Percentiles rank a stretch among this genome's conserved stretches.
phyloP scores from a whole-genome alignment of 2,329 filamentous ascomycete species.

The Calonectria pseudoreteaudii region DNA sequence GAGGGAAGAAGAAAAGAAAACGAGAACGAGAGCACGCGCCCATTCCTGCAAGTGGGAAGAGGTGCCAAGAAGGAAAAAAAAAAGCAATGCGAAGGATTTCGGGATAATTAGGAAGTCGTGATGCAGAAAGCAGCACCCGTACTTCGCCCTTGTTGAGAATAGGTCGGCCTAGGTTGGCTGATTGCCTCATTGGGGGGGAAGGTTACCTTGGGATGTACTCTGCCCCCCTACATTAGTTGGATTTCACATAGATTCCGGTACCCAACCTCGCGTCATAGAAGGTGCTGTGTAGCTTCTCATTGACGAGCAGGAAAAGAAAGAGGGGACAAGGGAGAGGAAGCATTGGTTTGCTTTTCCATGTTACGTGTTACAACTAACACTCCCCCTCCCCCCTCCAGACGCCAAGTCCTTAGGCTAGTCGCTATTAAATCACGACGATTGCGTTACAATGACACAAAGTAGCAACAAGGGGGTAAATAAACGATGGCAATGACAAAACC shows the following conservation, averaged over 20 bases:
- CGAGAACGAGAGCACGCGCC: not conserved
- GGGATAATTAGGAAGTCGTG: constrained; percentile 33
- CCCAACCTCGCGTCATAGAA: not conserved
- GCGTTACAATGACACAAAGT: not conserved
- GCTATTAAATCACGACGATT: not conserved
- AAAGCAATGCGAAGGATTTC: constrained; percentile 22
- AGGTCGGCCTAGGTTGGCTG: not conserved
- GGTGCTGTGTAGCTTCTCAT: not conserved
- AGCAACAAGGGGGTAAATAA: not conserved
- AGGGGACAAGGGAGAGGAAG: not conserved
- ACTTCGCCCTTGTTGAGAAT: not conserved
- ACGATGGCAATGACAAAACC: not conserved
- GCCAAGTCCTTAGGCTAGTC: not conserved
- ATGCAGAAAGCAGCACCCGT: not conserved
- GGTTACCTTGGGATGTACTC: not conserved
- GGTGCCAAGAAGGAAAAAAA: constrained; percentile 8
- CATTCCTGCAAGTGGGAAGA: not conserved
- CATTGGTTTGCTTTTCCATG: not conserved
- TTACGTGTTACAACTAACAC: not conserved
- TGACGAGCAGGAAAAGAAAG: not conserved
- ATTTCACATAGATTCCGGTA: not conserved
- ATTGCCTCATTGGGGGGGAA: not conserved
- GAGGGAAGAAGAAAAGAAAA: not conserved
- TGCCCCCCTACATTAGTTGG: not conserved
- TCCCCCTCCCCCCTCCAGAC: not conserved